Percentiles rank a stretch among this genome's conserved stretches.
phyloP scores from a whole-genome alignment of 2,329 filamentous ascomycete genomes.

The Talaromyces sp. region DNA sequence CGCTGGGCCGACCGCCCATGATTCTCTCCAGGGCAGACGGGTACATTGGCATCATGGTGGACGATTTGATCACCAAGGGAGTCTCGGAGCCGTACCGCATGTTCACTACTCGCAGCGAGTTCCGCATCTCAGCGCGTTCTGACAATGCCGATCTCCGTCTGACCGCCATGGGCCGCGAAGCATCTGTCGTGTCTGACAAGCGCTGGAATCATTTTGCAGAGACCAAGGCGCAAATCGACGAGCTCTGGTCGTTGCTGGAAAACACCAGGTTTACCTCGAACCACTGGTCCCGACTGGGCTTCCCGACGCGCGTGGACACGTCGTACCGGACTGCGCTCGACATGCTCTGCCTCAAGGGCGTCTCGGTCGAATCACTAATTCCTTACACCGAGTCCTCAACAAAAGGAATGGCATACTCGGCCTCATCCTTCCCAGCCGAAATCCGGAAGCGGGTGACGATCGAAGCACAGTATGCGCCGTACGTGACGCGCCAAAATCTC shows the following conservation, averaged over 20 bases:
- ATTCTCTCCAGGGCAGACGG: conserved; percentile 76
- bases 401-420: conserved; percentile 36
- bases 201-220: conserved; percentile 70
- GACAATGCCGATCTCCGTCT: conserved; percentile 92
- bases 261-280: conserved; percentile 55
- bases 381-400: conserved; percentile 43
- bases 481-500: conserved; percentile 67
- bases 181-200: conserved; percentile 71
- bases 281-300: conserved; percentile 66
- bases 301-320: conserved; percentile 63
- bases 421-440: conserved; percentile 47
- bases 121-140: conserved; percentile 83
- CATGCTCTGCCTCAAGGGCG: conserved; percentile 64
- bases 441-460: conserved; percentile 70
- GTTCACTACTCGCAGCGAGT: conserved; percentile 96
- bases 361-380: conserved; percentile 56
- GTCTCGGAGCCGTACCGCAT: conserved; percentile 97
- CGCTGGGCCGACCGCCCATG: conserved; percentile 61
- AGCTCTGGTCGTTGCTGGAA: conserved; percentile 60
- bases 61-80: conserved; percentile 93
- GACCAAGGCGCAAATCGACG: conserved; percentile 62
- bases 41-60: conserved; percentile 98
- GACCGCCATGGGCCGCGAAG: conserved; percentile 69
- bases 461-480: conserved; percentile 82
- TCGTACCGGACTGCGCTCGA: conserved; percentile 70